Percentiles rank a stretch among this genome's conserved stretches.
Conservation (phyloP, 2,329 filamentous ascomycete species). For the Pseudocercospora eumusae region DNA sequence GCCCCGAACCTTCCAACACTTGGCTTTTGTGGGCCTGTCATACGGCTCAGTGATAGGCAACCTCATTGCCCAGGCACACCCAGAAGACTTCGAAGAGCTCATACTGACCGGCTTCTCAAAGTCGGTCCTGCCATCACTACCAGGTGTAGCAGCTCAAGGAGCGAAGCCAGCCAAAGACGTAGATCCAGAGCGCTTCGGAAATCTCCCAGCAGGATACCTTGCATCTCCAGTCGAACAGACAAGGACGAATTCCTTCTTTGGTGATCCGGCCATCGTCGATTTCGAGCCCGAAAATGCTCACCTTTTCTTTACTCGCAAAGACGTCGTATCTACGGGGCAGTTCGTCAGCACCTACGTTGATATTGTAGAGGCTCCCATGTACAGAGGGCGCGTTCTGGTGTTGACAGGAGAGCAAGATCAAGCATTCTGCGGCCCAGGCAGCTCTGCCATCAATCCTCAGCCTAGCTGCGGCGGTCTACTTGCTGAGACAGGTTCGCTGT, state of each 20-base stretch:
- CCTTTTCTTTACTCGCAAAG: conserved; percentile 20
- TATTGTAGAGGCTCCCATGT: conserved; percentile 12
- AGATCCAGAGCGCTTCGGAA: conserved; percentile 14
- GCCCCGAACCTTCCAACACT: conserved; percentile 8
- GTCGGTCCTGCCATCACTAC: conserved; percentile 17
- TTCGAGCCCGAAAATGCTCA: conserved; percentile 19
- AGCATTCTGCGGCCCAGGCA: conserved; percentile 25
- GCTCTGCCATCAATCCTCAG: conserved; percentile 16
- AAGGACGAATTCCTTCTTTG: conserved; percentile 27
- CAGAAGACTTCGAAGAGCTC: conserved; percentile 21
- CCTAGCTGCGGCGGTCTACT: conserved; percentile 19
- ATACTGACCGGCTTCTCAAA: conserved; percentile 27
- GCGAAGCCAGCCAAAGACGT: conserved; percentile 20
- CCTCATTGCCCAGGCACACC: conserved; percentile 12
- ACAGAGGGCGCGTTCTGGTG: conserved; percentile 21
- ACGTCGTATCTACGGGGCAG: conserved; percentile 23
- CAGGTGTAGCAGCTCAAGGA: conserved; percentile 14
- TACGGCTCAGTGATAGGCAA: conserved; percentile 21
- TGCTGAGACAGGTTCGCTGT: conserved; percentile 18
- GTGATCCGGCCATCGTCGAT: conserved; percentile 18
- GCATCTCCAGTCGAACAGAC: conserved; percentile 20
- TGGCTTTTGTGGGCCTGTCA: conserved; percentile 19
- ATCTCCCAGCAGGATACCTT: conserved; percentile 22
- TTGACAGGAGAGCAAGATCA: conserved; percentile 26
- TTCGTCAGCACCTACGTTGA: conserved; percentile 22